These are phyloP conservation scores for Drechslerella dactyloides DNA, from an alignment of 2,329 filamentous ascomycete species.

Conservation along the genomic window DNA sequence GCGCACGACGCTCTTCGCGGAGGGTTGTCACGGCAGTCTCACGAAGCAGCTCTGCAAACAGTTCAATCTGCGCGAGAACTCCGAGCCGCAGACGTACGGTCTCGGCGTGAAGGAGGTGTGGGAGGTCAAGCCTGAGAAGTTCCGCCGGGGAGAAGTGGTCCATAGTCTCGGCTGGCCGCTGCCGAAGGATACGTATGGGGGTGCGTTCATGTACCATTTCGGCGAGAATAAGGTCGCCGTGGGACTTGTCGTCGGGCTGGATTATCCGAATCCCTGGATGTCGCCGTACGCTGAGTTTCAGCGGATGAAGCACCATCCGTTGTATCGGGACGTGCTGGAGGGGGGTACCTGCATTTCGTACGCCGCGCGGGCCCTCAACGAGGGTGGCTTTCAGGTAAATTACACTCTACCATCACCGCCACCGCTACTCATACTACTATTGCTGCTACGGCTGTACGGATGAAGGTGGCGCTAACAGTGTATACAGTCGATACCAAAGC, in stretches of 20 bases:
- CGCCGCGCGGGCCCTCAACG: conserved; percentile 85
- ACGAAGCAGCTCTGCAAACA: conserved; percentile 95
- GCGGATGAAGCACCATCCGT: conserved; percentile 96
- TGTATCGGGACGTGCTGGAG: conserved; percentile 84
- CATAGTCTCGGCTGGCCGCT: conserved; percentile 95
- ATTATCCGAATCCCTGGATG: conserved; percentile 96
- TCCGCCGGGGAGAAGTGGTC: conserved; percentile 80
- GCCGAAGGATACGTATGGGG: conserved; percentile 86
- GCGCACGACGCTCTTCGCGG: conserved; percentile 84
- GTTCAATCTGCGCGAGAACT: conserved; percentile 85
- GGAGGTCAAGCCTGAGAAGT: conserved; percentile 93
- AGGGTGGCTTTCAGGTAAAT: conserved; percentile 81
- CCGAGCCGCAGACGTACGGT: conserved; percentile 92
- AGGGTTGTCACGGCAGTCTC: conserved; percentile 94
- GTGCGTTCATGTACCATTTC: conserved; percentile 99
- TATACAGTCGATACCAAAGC: conserved; percentile 82
- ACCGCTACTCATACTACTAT: background rate
- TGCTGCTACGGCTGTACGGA: conserved; percentile 5
- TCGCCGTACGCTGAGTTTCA: conserved; percentile 97
- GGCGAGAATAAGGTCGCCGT: conserved; percentile 94
- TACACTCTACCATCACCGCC: too few relatives aligned
- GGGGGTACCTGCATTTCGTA: conserved; percentile 98
- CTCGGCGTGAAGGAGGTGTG: conserved; percentile 96
- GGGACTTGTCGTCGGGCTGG: conserved; percentile 87
- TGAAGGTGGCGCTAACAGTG: background rate